Conservation (phyloP, 257 asterid species). For the Solanum sejunctum region DNA sequence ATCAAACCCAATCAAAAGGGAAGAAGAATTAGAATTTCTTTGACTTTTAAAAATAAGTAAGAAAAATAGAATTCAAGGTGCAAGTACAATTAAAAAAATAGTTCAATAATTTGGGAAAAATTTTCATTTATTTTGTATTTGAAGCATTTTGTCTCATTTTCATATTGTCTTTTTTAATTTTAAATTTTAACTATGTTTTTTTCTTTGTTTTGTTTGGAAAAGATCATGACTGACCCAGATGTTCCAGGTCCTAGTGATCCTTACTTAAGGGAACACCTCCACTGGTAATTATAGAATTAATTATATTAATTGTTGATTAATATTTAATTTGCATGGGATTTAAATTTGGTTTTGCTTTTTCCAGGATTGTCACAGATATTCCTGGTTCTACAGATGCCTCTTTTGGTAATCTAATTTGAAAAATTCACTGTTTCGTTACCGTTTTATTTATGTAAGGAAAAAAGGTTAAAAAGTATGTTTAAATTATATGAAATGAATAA, state of each 20-base stretch:
- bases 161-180: background rate
- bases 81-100: too few relatives aligned
- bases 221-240: slow-evolving; percentile 90
- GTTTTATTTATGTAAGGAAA: background rate
- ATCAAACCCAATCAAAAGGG: too few relatives aligned
- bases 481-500: too few relatives aligned
- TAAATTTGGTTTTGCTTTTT: background rate
- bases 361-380: slow-evolving; percentile 77
- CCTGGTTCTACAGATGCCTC: slow-evolving; percentile 83
- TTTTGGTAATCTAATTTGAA: slow-evolving; percentile 33
- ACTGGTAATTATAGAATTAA: slow-evolving; percentile 28
- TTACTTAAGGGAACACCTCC: slow-evolving; percentile 75
- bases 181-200: background rate
- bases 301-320: background rate
- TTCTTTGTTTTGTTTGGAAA: slow-evolving; percentile 9
- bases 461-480: too few relatives aligned
- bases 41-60: too few relatives aligned
- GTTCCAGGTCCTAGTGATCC: slow-evolving; percentile 92
- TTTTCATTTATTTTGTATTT: too few relatives aligned
- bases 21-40: too few relatives aligned
- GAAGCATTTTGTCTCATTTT: background rate
- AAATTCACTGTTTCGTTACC: background rate
- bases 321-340: background rate
- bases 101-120: too few relatives aligned
- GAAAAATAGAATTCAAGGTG: too few relatives aligned